Conservation (phyloP, 169 alveolate genomes). For the Theileria sp. region DNA sequence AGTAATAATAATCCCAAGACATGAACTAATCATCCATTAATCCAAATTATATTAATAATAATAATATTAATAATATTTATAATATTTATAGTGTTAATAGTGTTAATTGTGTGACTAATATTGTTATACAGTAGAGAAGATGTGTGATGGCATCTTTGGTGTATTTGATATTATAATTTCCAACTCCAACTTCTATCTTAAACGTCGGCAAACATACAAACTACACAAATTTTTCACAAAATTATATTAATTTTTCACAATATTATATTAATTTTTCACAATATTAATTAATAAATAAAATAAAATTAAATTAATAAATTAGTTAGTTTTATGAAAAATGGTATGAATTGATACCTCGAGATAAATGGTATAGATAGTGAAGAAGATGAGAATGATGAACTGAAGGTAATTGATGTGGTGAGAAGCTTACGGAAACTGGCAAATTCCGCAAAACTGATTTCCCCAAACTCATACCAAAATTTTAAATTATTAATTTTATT, state of each 20-base stretch:
- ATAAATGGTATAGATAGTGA: conserved; percentile 55
- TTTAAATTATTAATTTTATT: too few relatives aligned
- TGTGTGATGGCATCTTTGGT: conserved; percentile 21
- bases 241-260: too few relatives aligned
- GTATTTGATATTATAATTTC: conserved; percentile 23
- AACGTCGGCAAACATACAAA: conserved; percentile 58
- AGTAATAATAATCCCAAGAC: conserved; percentile 24
- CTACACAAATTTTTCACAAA: background rate
- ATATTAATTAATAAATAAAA: too few relatives aligned
- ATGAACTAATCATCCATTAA: conserved; percentile 37
- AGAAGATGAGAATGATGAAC: conserved; percentile 61
- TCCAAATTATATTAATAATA: background rate
- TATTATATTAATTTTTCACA: too few relatives aligned
- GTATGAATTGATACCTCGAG: too few relatives aligned
- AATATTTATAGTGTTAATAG: too few relatives aligned
- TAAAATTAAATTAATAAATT: too few relatives aligned
- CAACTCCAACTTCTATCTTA: conserved; percentile 51
- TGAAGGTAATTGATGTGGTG: conserved; percentile 17
- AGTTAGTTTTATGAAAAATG: too few relatives aligned
- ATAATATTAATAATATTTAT: background rate
- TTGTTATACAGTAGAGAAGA: conserved; percentile 25
- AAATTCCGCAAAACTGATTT: conserved; percentile 31
- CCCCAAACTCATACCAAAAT: background rate
- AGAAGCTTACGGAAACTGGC: conserved; percentile 50
- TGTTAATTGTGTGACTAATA: too few relatives aligned